These are phyloP conservation scores for Termitomyces sp. DNA, from an alignment of 768 basidiomycete species.

Conservation along the genomic window DNA sequence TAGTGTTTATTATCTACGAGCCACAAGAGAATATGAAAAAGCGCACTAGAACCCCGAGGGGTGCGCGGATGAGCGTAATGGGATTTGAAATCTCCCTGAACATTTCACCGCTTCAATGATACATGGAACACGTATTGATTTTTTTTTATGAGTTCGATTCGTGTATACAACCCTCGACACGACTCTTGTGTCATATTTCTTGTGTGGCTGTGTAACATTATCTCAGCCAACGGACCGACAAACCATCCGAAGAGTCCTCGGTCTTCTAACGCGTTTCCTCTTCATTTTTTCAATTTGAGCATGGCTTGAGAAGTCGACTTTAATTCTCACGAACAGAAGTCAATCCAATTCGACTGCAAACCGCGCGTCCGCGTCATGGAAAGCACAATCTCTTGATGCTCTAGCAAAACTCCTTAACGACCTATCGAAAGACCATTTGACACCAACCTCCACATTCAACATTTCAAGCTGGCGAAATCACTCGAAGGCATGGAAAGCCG, in stretches of 20 bases:
- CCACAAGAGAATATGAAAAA: too few relatives aligned
- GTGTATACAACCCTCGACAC: too few relatives aligned
- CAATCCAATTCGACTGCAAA: background rate
- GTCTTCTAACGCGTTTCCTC: background rate
- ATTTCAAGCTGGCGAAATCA: slow-evolving; percentile 56
- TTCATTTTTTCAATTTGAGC: background rate
- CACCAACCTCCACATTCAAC: slow-evolving; percentile 57
- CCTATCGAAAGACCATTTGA: slow-evolving; percentile 58
- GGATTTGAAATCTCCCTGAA: too few relatives aligned
- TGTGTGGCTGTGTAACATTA: too few relatives aligned
- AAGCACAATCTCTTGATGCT: slow-evolving; percentile 56
- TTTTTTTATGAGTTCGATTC: too few relatives aligned
- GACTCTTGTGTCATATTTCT: too few relatives aligned
- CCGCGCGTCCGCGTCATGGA: slow-evolving; percentile 33
- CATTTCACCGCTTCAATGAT: too few relatives aligned
- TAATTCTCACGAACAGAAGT: background rate
- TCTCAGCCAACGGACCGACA: too few relatives aligned
- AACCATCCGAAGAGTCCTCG: background rate
- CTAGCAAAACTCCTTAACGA: slow-evolving; percentile 53
- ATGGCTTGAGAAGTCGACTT: background rate
- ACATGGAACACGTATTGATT: too few relatives aligned
- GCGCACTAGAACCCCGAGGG: too few relatives aligned
- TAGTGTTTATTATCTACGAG: too few relatives aligned
- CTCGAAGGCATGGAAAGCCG: slow-evolving; percentile 56
- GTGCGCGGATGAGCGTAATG: too few relatives aligned